phyloP scores from a whole-genome alignment of 2,329 filamentous ascomycete genomes.

The Scedosporium aurantiacum region DNA sequence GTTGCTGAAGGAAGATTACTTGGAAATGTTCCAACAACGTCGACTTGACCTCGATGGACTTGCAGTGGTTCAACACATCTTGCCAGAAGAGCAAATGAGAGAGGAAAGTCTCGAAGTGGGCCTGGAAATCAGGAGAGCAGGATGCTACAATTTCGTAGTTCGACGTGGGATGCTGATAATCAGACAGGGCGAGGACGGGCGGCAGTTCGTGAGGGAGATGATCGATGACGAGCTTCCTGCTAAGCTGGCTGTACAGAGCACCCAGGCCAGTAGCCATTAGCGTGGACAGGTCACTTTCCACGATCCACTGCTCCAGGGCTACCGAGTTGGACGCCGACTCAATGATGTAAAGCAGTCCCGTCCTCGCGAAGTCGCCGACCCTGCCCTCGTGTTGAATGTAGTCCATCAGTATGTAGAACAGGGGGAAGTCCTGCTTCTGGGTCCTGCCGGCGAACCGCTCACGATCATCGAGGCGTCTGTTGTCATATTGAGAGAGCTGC shows the following conservation, averaged over 20 bases:
- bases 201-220: conserved; percentile 66
- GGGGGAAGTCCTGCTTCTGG: conserved; percentile 82
- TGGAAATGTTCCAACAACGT: conserved; percentile 95
- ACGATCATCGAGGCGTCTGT: conserved; percentile 43
- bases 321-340: conserved; percentile 79
- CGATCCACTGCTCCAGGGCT: conserved; percentile 85
- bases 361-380: conserved; percentile 90
- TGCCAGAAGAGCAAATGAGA: conserved; percentile 97
- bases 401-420: conserved; percentile 92
- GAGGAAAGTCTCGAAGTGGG: conserved; percentile 85
- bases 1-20: conserved; percentile 86
- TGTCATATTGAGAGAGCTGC: conserved; percentile 20
- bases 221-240: conserved; percentile 71
- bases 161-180: conserved; percentile 65
- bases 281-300: conserved; percentile 91
- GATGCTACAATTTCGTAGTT: conserved; percentile 64
- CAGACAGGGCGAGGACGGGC: conserved; percentile 76
- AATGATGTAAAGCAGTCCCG: conserved; percentile 88
- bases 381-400: conserved; percentile 94
- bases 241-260: conserved; percentile 56
- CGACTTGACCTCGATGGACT: conserved; percentile 81
- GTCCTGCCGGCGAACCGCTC: conserved; percentile 75
- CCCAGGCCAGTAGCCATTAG: conserved; percentile 94
- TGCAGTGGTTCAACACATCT: conserved; percentile 91
- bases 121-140: conserved; percentile 63